Evolutionary conservation across 805 yeast species (phyloP).

Genomic region (Sugiyamaella smithiae): DNA sequence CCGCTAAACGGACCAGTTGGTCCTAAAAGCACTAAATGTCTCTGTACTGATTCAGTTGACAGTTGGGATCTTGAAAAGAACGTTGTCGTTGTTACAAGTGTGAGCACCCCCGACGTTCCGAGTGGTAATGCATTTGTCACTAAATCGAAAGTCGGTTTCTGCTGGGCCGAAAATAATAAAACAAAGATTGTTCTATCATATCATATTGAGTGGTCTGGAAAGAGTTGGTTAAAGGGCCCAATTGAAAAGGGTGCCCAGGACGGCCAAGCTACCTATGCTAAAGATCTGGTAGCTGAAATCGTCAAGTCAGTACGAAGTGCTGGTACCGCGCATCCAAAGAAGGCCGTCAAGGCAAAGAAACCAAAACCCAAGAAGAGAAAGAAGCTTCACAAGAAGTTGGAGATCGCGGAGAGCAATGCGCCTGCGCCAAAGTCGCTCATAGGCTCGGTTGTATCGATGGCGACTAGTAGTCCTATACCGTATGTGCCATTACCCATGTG

Average conservation of each 20-base stretch:
- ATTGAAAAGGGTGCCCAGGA: slow-evolving; percentile 79
- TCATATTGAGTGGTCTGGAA: slow-evolving; percentile 83
- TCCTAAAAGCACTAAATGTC: slow-evolving; percentile 84
- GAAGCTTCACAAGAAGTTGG: slow-evolving; percentile 16
- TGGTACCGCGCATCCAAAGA: background rate
- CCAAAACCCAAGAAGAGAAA: slow-evolving; percentile 16
- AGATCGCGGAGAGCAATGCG: slow-evolving; percentile 8
- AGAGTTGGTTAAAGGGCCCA: slow-evolving; percentile 87
- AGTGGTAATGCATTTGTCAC: slow-evolving; percentile 81
- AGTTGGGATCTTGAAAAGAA: slow-evolving; percentile 51
- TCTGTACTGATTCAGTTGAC: slow-evolving; percentile 62
- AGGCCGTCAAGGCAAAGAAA: slow-evolving; percentile 15
- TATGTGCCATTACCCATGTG: slow-evolving; percentile 16
- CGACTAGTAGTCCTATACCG: slow-evolving; percentile 11
- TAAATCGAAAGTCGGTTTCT: slow-evolving; percentile 63
- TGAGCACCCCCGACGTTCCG: slow-evolving; percentile 92
- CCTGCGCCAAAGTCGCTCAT: slow-evolving; percentile 5
- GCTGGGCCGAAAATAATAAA: slow-evolving; percentile 68
- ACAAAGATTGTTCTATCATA: slow-evolving; percentile 66
- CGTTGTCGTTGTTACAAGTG: slow-evolving; percentile 58
- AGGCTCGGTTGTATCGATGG: background rate
- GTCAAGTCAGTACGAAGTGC: slow-evolving; percentile 5
- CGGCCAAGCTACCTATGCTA: slow-evolving; percentile 71
- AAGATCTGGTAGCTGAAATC: slow-evolving; percentile 40
- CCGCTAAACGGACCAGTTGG: slow-evolving; percentile 82